These are phyloP conservation scores for Dillenia turbinata DNA, from an alignment of 164 flowering plant genomes.

Conservation along the genomic window DNA sequence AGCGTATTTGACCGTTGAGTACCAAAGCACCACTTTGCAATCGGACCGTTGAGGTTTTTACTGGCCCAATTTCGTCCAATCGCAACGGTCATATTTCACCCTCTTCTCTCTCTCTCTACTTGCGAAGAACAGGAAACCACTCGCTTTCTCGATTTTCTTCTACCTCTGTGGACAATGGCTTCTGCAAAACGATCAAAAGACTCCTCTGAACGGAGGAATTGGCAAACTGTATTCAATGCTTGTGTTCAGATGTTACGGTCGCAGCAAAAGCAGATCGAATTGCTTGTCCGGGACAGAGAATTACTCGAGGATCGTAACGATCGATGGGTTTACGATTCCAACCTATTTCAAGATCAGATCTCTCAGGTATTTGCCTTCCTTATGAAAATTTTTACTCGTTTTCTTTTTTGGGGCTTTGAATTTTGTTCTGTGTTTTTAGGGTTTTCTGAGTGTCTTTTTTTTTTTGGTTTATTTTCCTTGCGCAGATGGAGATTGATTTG, in stretches of 20 bases:
- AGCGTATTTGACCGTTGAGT: no score
- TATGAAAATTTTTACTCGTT: not conserved
- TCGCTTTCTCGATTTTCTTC: constrained; percentile 1
- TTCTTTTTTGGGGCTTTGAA: constrained; percentile 14
- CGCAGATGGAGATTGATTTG: constrained; percentile 43
- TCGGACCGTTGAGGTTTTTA: no score
- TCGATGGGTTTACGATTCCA: constrained; percentile 41
- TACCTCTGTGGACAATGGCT: constrained; percentile 6
- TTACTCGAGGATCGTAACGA: constrained; percentile 36
- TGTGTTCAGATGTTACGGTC: constrained; percentile 27
- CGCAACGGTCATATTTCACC: no score
- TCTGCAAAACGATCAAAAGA: not conserved
- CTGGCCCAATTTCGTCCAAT: no score
- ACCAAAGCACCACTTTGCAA: no score
- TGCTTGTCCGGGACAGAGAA: constrained; percentile 37
- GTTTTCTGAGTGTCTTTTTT: constrained; percentile 1
- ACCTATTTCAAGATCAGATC: constrained; percentile 30
- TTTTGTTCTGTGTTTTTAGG: not conserved
- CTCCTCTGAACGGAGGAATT: constrained; percentile 30
- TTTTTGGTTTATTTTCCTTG: not conserved
- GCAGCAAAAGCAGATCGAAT: constrained; percentile 43
- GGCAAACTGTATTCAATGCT: constrained; percentile 38
- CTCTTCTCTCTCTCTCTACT: not conserved
- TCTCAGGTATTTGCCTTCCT: constrained; percentile 29
- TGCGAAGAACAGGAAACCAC: not conserved